A percentile compares a stretch with the other conserved stretches of the same genome.
Evolutionary conservation across 306 rosid genomes (phyloP).

Genomic region (Cyamopsis tetragonoloba): DNA sequence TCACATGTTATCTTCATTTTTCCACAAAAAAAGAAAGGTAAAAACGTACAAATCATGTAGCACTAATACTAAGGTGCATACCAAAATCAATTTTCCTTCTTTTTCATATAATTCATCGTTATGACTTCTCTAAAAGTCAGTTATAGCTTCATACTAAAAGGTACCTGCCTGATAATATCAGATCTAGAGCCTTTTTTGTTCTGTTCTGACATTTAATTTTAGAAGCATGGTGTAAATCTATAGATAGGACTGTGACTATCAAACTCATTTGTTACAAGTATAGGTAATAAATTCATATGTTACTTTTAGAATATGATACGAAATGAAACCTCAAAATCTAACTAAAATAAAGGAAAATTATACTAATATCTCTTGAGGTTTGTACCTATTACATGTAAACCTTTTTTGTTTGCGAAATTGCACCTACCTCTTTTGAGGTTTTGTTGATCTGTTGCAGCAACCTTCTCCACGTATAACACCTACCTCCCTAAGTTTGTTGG

Average conservation of each 20-base stretch:
- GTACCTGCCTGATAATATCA: background rate
- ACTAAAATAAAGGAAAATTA: too few species aligned
- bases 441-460: too few species aligned
- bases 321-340: background rate
- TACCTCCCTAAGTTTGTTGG: too few species aligned
- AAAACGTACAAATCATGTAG: too few species aligned
- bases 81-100: background rate
- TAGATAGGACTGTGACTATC: background rate
- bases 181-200: background rate
- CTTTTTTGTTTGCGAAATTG: too few species aligned
- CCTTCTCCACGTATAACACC: too few species aligned
- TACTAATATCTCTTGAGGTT: too few species aligned
- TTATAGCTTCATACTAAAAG: background rate
- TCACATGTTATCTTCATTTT: too few species aligned
- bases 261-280: background rate
- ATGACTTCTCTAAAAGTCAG: background rate
- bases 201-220: background rate
- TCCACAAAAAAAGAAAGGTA: too few species aligned
- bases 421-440: too few species aligned
- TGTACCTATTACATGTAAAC: too few species aligned
- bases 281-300: background rate
- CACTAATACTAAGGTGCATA: too few species aligned
- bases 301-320: background rate
- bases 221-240: background rate
- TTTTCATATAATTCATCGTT: background rate